Base-by-base conservation (phyloP, 108 stramenopile species). In the Seminavis robusta region DNA sequence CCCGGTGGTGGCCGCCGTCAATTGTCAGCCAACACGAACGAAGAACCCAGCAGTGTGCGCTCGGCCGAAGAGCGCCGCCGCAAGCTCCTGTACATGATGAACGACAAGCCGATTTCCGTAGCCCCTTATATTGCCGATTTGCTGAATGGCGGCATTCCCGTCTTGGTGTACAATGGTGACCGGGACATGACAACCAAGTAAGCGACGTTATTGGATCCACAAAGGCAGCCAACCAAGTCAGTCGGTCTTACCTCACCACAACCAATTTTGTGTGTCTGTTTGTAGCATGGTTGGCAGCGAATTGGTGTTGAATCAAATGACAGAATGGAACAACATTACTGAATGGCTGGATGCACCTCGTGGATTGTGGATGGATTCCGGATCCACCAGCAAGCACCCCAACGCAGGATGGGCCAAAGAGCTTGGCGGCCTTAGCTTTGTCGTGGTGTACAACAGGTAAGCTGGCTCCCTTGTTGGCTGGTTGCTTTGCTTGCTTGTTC, bases 101-200 rank as follows among this genome's bases (percentile, higher is more conserved):
- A 83, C n/a, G 86, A 88, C 36, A 49, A 58, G 9, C 83, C 83
- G 6, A 43, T 64, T 33, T 76, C 83, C 1, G 81, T 88, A 0
- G 59, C 77, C 7, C 86, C 83, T 3, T 88, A 82, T 38, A 69
- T 88, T 27, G 76, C 81, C 28, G 83, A 84, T 28, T 59, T 88
- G 23, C 38, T 88, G 23, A 77, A 82, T 60, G 80, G 80, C 6
- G 69, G 66, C n/a, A 75, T 88, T 56, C 69, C 67, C 21, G 76
- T 88, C 1, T 41, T 88, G 1, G 23, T 88, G 0, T 88, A 88
- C 69, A 82, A 77, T 57, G 86, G 86, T 8, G 86, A 88, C 52
- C 78, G 81, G 10, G 86, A 88, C 46, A 43, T 88, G n/a, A 67
- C 75, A 29, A 71, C 69, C 69, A 63, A 52, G 31, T 74, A 74